Base-by-base conservation (phyloP, 345 rosid species). In the Sisymbrium irio region DNA sequence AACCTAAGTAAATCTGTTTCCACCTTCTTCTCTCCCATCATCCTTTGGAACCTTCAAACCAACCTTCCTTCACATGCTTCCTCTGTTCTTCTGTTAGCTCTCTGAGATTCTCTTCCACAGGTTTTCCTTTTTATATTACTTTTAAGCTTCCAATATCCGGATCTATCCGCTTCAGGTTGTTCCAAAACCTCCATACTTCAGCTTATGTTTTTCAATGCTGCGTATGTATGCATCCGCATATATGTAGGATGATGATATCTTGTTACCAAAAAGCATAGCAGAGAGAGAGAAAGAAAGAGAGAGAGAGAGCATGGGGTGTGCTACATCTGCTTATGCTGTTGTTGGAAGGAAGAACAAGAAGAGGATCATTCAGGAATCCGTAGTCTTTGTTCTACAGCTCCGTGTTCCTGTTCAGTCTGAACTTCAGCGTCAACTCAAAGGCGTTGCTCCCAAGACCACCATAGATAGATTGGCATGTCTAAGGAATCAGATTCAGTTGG, bases 381-480 rank as follows among this genome's bases (percentile, higher is more conserved):
- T 78, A 11, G 83, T 91, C 6, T 85, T 83, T 72, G 87, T 84
- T 73, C 96, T 89, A 3, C 82, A 83, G 12, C 68, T 89, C 51
- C 76, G 88, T 51, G 81, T 82, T 44, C 97, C 97, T 15, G 67
- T 72, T 28, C 92, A 85, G 25, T 83, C 86, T 82, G 91, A 91
- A 76, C 82, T 89, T 74, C 91, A 85, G 7, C 82, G 80, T 19
- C 69, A 88, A 4, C 95, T 94, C 55, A 85, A 75, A 76, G 95
- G 88, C 15, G 75, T 75, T 11, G 73, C 84, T 74, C 89, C 97
- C 8, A 58, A 74, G 20, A 69, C 83, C 45, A 79, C 84, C 67
- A 18, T 84, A 0, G 82, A 88, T 50, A 81, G 85, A 35, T 76
- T 89, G 78, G 58, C 77, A 18, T 81, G 81, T 69, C 77, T 89